These are phyloP conservation scores for Tinospora cordifolia DNA, from an alignment of 164 flowering plant genomes.

Conservation along the genomic window DNA sequence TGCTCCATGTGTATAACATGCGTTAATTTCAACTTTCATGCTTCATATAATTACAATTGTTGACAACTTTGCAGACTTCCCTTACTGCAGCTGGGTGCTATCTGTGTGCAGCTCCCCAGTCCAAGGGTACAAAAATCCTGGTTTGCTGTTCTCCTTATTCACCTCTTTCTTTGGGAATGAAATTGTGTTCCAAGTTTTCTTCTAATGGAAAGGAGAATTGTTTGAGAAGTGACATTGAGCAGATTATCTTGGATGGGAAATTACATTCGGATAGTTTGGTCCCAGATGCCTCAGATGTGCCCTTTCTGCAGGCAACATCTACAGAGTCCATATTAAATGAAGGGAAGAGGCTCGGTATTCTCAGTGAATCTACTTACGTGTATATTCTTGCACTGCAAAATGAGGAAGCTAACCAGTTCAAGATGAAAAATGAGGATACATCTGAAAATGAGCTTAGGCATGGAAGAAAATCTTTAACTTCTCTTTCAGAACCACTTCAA, in stretches of 20 bases:
- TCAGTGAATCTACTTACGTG: constrained; percentile 50
- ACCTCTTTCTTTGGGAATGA: constrained; percentile 35
- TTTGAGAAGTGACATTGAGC: constrained; percentile 33
- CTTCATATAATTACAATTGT: constrained; percentile 8
- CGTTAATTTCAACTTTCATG: constrained; percentile 2
- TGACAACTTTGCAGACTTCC: constrained; percentile 46
- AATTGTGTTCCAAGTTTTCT: constrained; percentile 16
- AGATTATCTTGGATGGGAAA: constrained; percentile 43
- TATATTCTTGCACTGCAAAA: constrained; percentile 43
- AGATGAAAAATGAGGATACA: constrained; percentile 23
- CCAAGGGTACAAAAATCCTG: constrained; percentile 63
- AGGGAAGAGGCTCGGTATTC: constrained; percentile 47
- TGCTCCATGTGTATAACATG: background rate
- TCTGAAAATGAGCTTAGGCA: constrained; percentile 23
- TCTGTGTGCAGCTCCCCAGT: constrained; percentile 84
- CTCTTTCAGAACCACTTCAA: constrained; percentile 27
- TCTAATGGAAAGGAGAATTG: constrained; percentile 15
- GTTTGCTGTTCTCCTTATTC: constrained; percentile 61
- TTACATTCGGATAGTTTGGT: constrained; percentile 27
- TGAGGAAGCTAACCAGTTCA: constrained; percentile 50
- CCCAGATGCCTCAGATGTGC: constrained; percentile 38
- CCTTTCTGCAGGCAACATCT: constrained; percentile 40
- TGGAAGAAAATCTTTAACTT: constrained; percentile 14
- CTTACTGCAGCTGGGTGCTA: constrained; percentile 90
- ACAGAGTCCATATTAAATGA: constrained; percentile 48